Evolutionary conservation across 2,329 filamentous ascomycete species (phyloP), one percentile per base, ranked within the genome.

Genomic region (Penicillium sp.): DNA sequence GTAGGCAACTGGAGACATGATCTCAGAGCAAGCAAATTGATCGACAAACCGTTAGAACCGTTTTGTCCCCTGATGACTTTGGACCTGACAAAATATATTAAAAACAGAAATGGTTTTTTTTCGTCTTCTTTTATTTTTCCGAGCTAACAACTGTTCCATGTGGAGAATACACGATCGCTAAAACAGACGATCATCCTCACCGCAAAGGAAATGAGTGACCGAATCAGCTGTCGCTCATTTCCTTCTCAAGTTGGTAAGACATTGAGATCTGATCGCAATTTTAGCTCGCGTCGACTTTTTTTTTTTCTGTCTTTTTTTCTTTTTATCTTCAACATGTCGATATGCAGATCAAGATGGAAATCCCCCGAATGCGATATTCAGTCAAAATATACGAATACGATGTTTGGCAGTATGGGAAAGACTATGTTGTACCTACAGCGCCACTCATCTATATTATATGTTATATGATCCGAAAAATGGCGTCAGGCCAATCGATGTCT

Each of bases 201-300:
- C 40, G 49, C 41, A 61, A 56, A 52, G 57, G 64, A 63, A 58
- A 47, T 42, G 64, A 67, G 56, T 51, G 59, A 57, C 66, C 53
- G 38, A 58, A 44, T 39, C 62, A 67, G 56, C 51, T 57, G 56
- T 66, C 54, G 34, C 51, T 50, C 55, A 38, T 47, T 67, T 46
- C 43, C 65, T 66, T 19, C 65, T 66, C 18, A 58, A 61, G 54
- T 41, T 48, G 63, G 66, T 49, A 67, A 68, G 64, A 67, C 58
- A 59, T 60, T 58, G 60, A 57, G 58, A 64, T 62, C 52, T 55
- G 65, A 68, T 69, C 63, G 57, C 59, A 68, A 66, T 65, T 62
- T 63, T 57, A 51, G 50, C 50, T 39, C 44, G 43, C 34, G 4
- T 35, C 18, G 42, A 19, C 35, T 34, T 36, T 51, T 42, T 44